Evolutionary conservation across 2,329 filamentous ascomycete species (phyloP).

Genomic region (Fusarium hainanense): DNA sequence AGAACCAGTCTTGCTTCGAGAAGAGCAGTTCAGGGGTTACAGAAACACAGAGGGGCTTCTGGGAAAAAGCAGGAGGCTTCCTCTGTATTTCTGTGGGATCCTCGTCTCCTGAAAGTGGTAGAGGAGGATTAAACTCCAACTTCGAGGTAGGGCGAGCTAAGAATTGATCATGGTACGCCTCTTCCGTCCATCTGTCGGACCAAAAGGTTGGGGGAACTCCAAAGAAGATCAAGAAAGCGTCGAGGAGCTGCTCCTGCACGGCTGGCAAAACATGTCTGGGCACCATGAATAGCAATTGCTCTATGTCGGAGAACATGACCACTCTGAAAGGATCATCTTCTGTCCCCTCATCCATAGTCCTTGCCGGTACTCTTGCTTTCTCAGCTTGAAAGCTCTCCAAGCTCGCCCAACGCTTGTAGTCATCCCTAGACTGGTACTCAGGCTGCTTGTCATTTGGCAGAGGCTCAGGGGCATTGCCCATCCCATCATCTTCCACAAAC

Average conservation of each 20-base stretch:
- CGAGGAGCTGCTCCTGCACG: conserved; percentile 64
- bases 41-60: conserved; percentile 46
- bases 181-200: conserved; percentile 45
- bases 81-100: conserved; percentile 38
- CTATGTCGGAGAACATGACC: conserved; percentile 81
- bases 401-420: conserved; percentile 63
- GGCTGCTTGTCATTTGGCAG: conserved; percentile 19
- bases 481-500: conserved; percentile 55
- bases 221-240: conserved; percentile 78
- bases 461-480: conserved; percentile 56
- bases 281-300: conserved; percentile 68
- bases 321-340: conserved; percentile 87
- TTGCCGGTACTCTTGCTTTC: conserved; percentile 71
- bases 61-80: conserved; percentile 47
- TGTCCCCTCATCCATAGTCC: conserved; percentile 77
- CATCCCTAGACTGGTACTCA: conserved; percentile 52
- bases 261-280: conserved; percentile 51
- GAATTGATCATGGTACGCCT: conserved; percentile 49
- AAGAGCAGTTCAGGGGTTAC: conserved; percentile 66
- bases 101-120: conserved; percentile 5
- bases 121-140: conserved; percentile 2
- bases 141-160: conserved; percentile 24
- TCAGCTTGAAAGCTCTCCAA: conserved; percentile 64
- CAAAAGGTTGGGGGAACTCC: conserved; percentile 65
- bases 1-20: conserved; percentile 58